Evolutionary conservation across 2,329 filamentous ascomycete genomes (phyloP), one percentile per base, ranked within the genome.

Genomic region (Fusarium sp.): DNA sequence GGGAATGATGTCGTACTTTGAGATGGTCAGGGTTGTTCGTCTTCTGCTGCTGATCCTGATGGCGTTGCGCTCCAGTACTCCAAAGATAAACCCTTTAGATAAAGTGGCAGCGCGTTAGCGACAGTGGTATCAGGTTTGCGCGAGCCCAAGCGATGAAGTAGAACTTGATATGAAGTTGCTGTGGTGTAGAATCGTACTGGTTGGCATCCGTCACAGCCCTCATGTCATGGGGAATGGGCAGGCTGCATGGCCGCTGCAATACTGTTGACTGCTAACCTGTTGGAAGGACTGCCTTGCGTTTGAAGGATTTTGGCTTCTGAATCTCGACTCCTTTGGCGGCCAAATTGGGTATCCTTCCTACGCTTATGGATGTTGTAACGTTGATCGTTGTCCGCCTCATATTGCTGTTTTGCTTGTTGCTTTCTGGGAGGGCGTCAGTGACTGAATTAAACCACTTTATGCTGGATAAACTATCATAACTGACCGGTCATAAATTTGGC

Each of bases 401-500:
- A 14, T 19, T 14, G 10, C 0, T 12, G 39, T 23, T 5, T 41
- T n/a, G 39, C 21, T n/a, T 4, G 8, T 15, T 7, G 23, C 23
- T 27, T 27, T 21, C 42, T 27, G 11, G 23, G 11, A 18, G 23
- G 23, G 18, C 10, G 8, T 27, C 3, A 27, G 23, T 18, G 5
- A 6, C 21, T n/a, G 21, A 2, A 39, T 5, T 0, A 39, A 8
- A 14, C 23, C 0, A 4, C 16, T 44, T 19, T 0, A 11, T 42
- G 8, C 41, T 11, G 5, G 10, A 15, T 10, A 11, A 23, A 23
- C 15, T 4, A 18, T 4, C 5, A 5, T 8, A 2, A 4, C 5
- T 10, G 7, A 15, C n/a, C 15, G 7, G 10, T 15, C n/a, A 23
- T 42, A 15, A 16, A 11, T 42, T 42, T 3, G 41, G 18, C 6